Evolutionary conservation across 1,284 basidiomycete genomes (phyloP).

Genomic region (Trametes hirsuta): DNA sequence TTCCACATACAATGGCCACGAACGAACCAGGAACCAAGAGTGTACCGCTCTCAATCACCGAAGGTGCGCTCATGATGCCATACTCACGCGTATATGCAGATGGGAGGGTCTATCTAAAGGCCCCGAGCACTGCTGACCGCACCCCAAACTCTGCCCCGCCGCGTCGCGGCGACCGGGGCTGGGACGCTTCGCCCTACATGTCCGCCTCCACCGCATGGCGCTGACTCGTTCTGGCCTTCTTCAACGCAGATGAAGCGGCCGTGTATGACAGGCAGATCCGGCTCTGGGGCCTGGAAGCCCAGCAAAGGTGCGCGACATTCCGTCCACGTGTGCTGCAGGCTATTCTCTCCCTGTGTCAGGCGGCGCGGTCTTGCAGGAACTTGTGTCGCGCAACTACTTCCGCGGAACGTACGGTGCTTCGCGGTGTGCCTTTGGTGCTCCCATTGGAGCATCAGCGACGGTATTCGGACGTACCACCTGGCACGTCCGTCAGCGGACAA

Average conservation of each 20-base stretch:
- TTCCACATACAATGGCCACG: conserved; percentile 31
- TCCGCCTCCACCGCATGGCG: conserved; percentile 2
- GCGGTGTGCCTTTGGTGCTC: neutral
- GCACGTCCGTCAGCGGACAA: neutral
- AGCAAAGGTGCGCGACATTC: conserved; percentile 70
- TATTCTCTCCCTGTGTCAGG: conserved; percentile 11
- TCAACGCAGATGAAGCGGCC: conserved; percentile 71
- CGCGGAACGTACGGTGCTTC: neutral
- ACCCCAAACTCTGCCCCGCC: neutral
- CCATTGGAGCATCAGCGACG: neutral
- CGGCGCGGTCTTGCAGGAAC: neutral
- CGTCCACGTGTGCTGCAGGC: conserved; percentile 11
- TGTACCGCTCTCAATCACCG: conserved; percentile 45
- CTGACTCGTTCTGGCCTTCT: conserved; percentile 1
- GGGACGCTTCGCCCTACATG: neutral
- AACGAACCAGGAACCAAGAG: conserved; percentile 37
- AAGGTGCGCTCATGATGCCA: conserved; percentile 37
- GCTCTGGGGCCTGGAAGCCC: conserved; percentile 97
- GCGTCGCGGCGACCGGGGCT: neutral
- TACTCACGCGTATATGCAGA: neutral
- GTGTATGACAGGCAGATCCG: conserved; percentile 98
- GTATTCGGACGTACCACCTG: neutral
- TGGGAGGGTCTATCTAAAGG: neutral
- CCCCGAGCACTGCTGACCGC: conserved; percentile 10
- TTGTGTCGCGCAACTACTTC: neutral